Base-by-base conservation (phyloP, 2,329 filamentous ascomycete species). In the Nothopassalora personata region DNA sequence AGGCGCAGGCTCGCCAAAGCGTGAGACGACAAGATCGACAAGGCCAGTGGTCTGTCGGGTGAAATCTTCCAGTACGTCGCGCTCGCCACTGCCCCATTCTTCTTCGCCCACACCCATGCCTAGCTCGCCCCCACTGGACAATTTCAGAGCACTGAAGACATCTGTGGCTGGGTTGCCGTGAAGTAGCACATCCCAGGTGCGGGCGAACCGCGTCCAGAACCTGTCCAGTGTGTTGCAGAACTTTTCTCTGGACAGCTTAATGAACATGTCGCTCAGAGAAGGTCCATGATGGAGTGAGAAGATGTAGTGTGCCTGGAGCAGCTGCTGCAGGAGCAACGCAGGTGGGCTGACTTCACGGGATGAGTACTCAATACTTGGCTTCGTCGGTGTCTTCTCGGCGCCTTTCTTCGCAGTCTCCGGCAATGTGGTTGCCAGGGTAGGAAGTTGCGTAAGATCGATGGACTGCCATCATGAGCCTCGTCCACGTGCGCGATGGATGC, bases 21-120 rank as follows among this genome's bases (percentile, higher is more conserved):
- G 87, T 47, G 90, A 91, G 3, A 97, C 91, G 46, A 97, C 80
- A 52, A 97, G 74, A 74, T 99, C 94, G 5, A 96, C 83, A 43
- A 99, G 80, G 0, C 94, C 94, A 54, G 94, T 87, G 27, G 90
- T 89, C 57, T 89, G 81, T 9, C 81, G 82, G 1, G 91, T 85
- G 62, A 96, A 85, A n/a, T 91, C 91, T 73, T 97, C 93, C 1
- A 99, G 79, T 0, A 97, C 93, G 67, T 95, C 93, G 67, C 93
- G 82, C 76, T 97, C 93, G 33, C 91, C 91, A 71, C 93, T 97
- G 4, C 93, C 93, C 72, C 91, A 88, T 57, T 97, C 90, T 76
- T 97, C 94, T 72, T 97, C 94, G 18, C 94, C 94, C 1, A 97
- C 94, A 0, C 94, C 94, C 49, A 97, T 84, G 15, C 94, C 94